Evolutionary conservation across 75 land plant genomes (phyloP), one percentile per base, ranked within the genome.

Genomic region (Pinus tabuliformis): DNA sequence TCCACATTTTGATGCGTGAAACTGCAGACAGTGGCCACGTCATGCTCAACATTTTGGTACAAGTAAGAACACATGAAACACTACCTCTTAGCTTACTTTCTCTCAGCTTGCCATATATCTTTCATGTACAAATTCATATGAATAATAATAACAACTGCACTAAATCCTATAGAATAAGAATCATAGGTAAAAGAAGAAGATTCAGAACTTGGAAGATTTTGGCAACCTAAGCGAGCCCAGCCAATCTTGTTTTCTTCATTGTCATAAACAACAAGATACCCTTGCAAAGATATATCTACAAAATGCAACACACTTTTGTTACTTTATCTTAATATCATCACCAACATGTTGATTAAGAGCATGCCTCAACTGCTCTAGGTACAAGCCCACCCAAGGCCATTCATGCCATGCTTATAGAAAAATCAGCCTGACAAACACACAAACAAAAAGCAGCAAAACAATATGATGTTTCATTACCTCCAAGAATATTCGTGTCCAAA

Each of bases 201-300:
- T 56, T 76, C 82, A 64, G 57, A 71, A 80, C 82, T 77, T 91
- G 62, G 89, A 20, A 82, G 56, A 81, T 78, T 78, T 56, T 88
- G 79, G 76, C 99, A 93, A 76, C 80, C 82, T 18, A 82, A 82
- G 22, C 78, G 83, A 4, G 68, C 54, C 99, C 99, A 95, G 37
- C 99, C 99, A 33, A 93, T 89, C 56, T 57, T 74, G n/a, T 85
- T 75, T 73, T 84, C 87, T 39, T 89, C 89, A 66, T 93, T 93
- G 81, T 95, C 94, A 57, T 95, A 93, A 4, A 95, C 76, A 5
- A 95, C 84, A 82, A 95, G 76, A 45, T 76, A 76, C 37, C 89
- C 93, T 59, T 85, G 94, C 92, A 95, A 78, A 28, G 92, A 89
- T 61, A 95, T 80, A 65, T 95, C 99, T 95, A 89, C 86, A 81